These are phyloP conservation scores for Salvia splendens DNA, from an alignment of 257 asterid genomes.

Conservation along the genomic window DNA sequence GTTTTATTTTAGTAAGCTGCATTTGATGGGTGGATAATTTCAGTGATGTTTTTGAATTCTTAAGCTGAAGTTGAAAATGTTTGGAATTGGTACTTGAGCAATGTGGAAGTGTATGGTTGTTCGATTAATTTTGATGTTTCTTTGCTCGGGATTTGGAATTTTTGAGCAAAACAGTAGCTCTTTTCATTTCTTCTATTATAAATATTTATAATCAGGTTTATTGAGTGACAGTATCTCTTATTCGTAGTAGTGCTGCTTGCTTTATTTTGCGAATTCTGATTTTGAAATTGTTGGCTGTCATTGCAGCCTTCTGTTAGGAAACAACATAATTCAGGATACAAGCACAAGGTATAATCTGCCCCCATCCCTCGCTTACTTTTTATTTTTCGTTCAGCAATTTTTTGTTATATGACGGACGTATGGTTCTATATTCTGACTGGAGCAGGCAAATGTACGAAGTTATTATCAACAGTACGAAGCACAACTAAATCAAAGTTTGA, in stretches of 20 bases:
- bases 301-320: constrained; percentile 97
- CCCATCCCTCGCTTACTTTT: neutral
- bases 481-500: constrained; percentile 85
- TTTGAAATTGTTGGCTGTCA: constrained; percentile 25
- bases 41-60: constrained; percentile 1
- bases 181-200: neutral
- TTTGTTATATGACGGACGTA: neutral
- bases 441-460: constrained; percentile 83
- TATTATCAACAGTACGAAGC: constrained; percentile 98
- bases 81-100: constrained; percentile 3
- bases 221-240: neutral
- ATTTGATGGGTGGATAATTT: neutral
- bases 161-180: neutral
- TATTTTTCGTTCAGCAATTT: neutral
- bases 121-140: neutral
- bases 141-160: neutral
- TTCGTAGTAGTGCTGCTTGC: neutral
- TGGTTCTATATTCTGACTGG: constrained; percentile 23
- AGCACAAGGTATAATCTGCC: constrained; percentile 71
- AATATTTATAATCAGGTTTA: neutral
- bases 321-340: constrained; percentile 96
- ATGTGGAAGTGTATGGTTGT: neutral
- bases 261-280: neutral
- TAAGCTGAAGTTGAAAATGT: neutral
- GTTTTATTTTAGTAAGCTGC: neutral